phyloP scores from a whole-genome alignment of 495 filamentous ascomycete genomes.

The Parathielavia appendiculata region DNA sequence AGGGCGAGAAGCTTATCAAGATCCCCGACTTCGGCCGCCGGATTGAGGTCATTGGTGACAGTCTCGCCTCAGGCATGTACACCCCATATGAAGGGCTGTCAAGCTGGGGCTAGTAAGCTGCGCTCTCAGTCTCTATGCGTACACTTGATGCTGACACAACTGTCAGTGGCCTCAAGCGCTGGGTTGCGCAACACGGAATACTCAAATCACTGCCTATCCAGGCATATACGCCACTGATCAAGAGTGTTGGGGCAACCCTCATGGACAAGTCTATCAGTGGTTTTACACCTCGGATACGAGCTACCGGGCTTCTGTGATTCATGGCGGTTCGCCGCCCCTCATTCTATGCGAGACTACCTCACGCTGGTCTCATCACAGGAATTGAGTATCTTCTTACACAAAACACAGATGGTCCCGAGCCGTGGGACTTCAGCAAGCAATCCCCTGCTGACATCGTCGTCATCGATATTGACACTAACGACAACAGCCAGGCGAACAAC shows the following conservation, averaged over 20 bases:
- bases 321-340: slow-evolving; percentile 38
- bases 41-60: slow-evolving; percentile 65
- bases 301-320: slow-evolving; percentile 45
- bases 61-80: slow-evolving; percentile 54
- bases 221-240: slow-evolving; percentile 58
- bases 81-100: slow-evolving; percentile 61
- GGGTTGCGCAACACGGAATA: slow-evolving; percentile 62
- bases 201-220: slow-evolving; percentile 56
- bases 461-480: slow-evolving; percentile 66
- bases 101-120: slow-evolving; percentile 50
- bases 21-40: slow-evolving; percentile 47
- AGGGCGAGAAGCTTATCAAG: slow-evolving; percentile 46
- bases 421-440: slow-evolving; percentile 56
- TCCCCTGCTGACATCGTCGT: slow-evolving; percentile 60
- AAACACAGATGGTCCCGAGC: slow-evolving; percentile 45
- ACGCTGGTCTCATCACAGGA: neutral
- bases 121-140: neutral
- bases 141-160: neutral
- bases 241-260: slow-evolving; percentile 53
- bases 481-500: slow-evolving; percentile 56
- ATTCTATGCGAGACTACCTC: neutral
- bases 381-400: neutral
- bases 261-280: slow-evolving; percentile 59
- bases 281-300: slow-evolving; percentile 59
- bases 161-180: slow-evolving; percentile 44